A percentile compares a stretch with the other conserved stretches of the same genome.
These are phyloP conservation scores for Globisporangium viniferum DNA, from an alignment of 352 stramenopile species.

Conservation along the genomic window DNA sequence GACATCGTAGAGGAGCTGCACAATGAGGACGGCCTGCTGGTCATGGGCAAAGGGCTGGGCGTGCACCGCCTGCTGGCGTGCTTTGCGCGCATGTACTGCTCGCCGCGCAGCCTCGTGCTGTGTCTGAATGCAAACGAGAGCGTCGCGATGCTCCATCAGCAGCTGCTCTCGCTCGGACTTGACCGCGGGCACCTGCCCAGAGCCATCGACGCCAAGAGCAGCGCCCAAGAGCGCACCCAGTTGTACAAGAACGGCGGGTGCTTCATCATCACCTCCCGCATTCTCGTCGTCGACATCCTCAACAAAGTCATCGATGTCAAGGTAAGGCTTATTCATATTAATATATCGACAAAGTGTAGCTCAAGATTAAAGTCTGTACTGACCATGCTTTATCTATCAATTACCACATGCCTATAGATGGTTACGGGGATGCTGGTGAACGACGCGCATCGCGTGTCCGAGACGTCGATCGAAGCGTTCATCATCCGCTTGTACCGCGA, in stretches of 20 bases:
- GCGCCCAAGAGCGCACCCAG: constrained; percentile 60
- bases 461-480: constrained; percentile 96
- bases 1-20: constrained; percentile 70
- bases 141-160: constrained; percentile 63
- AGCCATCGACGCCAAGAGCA: constrained; percentile 68
- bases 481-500: constrained; percentile 94
- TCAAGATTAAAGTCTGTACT: too few relatives aligned
- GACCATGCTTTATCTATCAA: constrained; percentile 7
- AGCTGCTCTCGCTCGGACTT: constrained; percentile 89
- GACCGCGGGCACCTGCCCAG: constrained; percentile 80
- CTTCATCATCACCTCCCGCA: constrained; percentile 94
- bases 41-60: constrained; percentile 92
- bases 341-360: too few relatives aligned
- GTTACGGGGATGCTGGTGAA: constrained; percentile 94
- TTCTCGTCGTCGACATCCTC: constrained; percentile 97
- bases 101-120: constrained; percentile 80
- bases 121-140: constrained; percentile 92
- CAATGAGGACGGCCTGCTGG: constrained; percentile 88
- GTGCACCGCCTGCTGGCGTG: constrained; percentile 81
- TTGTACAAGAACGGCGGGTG: constrained; percentile 93
- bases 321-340: constrained; percentile 2
- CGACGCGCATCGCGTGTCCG: constrained; percentile 90
- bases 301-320: constrained; percentile 70
- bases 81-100: constrained; percentile 91
- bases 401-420: constrained; percentile 21